These are phyloP conservation scores for Eragrostis curvula DNA, from an alignment of 176 grass and related monocot genomes.

Conservation along the genomic window DNA sequence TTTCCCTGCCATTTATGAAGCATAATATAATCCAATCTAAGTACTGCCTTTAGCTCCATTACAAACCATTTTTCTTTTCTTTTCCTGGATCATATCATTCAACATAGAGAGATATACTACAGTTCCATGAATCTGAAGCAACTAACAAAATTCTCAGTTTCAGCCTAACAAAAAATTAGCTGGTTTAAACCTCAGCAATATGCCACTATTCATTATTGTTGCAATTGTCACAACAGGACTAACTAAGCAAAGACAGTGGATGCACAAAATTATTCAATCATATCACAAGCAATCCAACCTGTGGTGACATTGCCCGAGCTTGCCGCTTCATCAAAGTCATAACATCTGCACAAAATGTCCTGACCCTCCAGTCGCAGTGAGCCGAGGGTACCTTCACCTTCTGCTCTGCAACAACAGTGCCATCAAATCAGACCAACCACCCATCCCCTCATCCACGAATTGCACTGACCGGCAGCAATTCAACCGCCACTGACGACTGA, in stretches of 20 bases:
- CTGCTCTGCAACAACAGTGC: conserved; percentile 66
- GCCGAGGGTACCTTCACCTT: conserved; percentile 83
- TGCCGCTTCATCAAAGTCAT: conserved; percentile 76
- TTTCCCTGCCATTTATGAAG: background rate
- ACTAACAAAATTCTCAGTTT: background rate
- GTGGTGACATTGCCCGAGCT: conserved; percentile 63
- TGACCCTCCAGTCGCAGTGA: conserved; percentile 79
- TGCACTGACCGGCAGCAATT: background rate
- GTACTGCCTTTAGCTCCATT: background rate
- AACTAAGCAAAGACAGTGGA: background rate
- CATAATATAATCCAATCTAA: background rate
- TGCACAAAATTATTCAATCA: background rate
- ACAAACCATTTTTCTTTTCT: background rate
- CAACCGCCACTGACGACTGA: conserved; percentile 34
- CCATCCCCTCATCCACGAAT: background rate
- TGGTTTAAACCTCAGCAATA: background rate
- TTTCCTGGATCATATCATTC: background rate
- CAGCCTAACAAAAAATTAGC: background rate
- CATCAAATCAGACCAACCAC: conserved; percentile 28
- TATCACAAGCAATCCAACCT: conserved; percentile 40
- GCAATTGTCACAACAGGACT: background rate
- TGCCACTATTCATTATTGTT: background rate
- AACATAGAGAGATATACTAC: background rate
- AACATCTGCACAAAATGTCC: conserved; percentile 67
- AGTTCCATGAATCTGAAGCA: background rate